Conservation (phyloP, 2,329 filamentous ascomycete genomes). For the Fusarium dimerum region DNA sequence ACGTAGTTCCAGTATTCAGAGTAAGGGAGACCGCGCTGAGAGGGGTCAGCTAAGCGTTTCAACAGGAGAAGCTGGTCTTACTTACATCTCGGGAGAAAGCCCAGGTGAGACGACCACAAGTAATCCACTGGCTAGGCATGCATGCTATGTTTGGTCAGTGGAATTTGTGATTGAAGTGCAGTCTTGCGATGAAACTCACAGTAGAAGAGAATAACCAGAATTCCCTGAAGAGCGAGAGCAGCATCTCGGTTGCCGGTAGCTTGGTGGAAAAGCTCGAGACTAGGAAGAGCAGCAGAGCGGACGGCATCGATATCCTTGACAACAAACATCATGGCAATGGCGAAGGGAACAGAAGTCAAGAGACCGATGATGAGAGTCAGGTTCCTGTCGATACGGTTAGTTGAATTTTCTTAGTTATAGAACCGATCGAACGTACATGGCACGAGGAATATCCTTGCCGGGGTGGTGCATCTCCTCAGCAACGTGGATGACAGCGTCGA, state of each 20-base stretch:
- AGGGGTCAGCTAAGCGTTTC: background rate
- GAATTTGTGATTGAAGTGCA: background rate
- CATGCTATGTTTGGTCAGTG: slow-evolving; percentile 10
- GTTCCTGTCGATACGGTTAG: slow-evolving; percentile 2
- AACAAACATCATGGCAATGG: slow-evolving; percentile 26
- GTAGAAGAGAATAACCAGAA: background rate
- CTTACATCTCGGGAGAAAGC: slow-evolving; percentile 35
- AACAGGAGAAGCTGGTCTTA: slow-evolving; percentile 3
- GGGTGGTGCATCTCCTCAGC: slow-evolving; percentile 18
- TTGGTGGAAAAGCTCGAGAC: slow-evolving; percentile 20
- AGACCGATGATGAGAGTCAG: slow-evolving; percentile 27
- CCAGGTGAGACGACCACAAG: slow-evolving; percentile 33
- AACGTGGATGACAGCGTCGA: slow-evolving; percentile 16
- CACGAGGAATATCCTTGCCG: slow-evolving; percentile 10
- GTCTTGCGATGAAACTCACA: background rate
- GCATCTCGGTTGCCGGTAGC: slow-evolving; percentile 10
- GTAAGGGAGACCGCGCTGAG: slow-evolving; percentile 6
- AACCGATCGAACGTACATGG: slow-evolving; percentile 1
- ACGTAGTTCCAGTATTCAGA: slow-evolving; percentile 29
- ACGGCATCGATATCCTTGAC: slow-evolving; percentile 32
- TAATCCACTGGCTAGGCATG: slow-evolving; percentile 33
- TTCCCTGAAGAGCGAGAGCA: background rate
- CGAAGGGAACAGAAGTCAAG: slow-evolving; percentile 29
- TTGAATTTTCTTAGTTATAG: too few relatives aligned
- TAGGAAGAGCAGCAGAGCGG: slow-evolving; percentile 16